These are phyloP conservation scores for Candida incommunis DNA, from an alignment of 805 yeast genomes.

Conservation along the genomic window DNA sequence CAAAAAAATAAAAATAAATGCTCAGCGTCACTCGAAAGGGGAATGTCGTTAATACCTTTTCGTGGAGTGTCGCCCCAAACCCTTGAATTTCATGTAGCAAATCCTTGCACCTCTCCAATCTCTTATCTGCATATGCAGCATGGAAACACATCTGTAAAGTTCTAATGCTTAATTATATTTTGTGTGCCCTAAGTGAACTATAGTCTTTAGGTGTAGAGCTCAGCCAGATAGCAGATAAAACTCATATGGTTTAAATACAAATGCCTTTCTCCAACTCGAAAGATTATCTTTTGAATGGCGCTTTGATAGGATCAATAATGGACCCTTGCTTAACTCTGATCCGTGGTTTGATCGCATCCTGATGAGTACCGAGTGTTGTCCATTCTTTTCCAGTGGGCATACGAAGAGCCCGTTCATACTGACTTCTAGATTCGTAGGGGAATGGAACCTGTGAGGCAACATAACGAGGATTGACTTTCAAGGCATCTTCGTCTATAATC, in stretches of 20 bases:
- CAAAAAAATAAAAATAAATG: too few species aligned
- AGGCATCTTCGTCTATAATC: constrained; percentile 75
- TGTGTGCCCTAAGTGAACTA: too few species aligned
- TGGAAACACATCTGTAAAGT: too few species aligned
- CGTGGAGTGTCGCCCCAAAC: too few species aligned
- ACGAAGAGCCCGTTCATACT: constrained; percentile 83
- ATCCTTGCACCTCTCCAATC: too few species aligned
- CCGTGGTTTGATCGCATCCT: constrained; percentile 77
- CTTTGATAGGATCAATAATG: constrained; percentile 82
- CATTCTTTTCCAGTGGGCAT: constrained; percentile 98
- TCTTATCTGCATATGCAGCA: too few species aligned
- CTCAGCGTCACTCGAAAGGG: too few species aligned
- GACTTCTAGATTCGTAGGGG: constrained; percentile 87
- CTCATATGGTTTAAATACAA: background rate
- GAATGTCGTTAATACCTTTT: too few species aligned
- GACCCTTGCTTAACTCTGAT: constrained; percentile 76
- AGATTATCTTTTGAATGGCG: constrained; percentile 1
- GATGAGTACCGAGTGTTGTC: constrained; percentile 80
- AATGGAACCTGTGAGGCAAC: constrained; percentile 85
- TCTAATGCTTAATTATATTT: too few species aligned
- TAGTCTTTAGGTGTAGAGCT: too few species aligned
- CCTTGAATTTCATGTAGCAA: too few species aligned
- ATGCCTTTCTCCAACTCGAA: background rate
- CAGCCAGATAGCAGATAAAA: background rate
- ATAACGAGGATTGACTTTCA: constrained; percentile 75